Conservation (phyloP, 352 stramenopile species). For the Blastocystis hominis region DNA sequence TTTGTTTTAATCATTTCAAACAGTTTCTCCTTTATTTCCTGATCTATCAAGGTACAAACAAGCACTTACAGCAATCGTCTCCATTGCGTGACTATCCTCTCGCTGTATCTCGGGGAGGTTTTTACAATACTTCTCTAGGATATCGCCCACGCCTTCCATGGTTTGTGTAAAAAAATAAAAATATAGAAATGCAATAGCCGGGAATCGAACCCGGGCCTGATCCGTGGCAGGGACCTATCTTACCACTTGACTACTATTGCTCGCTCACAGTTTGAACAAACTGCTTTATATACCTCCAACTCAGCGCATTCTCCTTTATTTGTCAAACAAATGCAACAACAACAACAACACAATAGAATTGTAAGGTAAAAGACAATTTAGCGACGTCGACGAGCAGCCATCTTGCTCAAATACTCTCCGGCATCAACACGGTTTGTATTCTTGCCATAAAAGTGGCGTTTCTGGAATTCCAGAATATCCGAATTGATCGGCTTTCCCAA, state of each 20-base stretch:
- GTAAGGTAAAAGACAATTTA: not conserved
- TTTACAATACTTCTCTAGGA: not conserved
- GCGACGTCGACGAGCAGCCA: not conserved
- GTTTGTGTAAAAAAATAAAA: not conserved
- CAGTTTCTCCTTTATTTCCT: not conserved
- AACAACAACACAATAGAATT: not conserved
- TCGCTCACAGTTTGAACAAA: not conserved
- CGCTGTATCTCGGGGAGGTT: not conserved
- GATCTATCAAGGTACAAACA: not conserved
- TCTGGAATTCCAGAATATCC: conserved; percentile 26
- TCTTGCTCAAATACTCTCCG: not conserved
- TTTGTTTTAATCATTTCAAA: not conserved
- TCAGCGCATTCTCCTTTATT: not conserved
- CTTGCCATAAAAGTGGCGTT: conserved; percentile 37
- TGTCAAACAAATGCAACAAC: not conserved
- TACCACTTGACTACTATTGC: conserved; percentile 59
- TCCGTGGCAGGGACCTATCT: conserved; percentile 58
- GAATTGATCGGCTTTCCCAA: conserved; percentile 19
- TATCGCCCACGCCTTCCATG: not conserved
- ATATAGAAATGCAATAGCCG: conserved; percentile 51
- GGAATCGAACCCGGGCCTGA: conserved; percentile 58
- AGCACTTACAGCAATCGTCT: not conserved
- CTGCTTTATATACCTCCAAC: not conserved
- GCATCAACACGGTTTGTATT: not conserved
- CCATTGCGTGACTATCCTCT: not conserved